Percentiles rank a stretch among this genome's conserved stretches.
phyloP scores from a whole-genome alignment of 352 stramenopile species.

The Ophiocytium majus region DNA sequence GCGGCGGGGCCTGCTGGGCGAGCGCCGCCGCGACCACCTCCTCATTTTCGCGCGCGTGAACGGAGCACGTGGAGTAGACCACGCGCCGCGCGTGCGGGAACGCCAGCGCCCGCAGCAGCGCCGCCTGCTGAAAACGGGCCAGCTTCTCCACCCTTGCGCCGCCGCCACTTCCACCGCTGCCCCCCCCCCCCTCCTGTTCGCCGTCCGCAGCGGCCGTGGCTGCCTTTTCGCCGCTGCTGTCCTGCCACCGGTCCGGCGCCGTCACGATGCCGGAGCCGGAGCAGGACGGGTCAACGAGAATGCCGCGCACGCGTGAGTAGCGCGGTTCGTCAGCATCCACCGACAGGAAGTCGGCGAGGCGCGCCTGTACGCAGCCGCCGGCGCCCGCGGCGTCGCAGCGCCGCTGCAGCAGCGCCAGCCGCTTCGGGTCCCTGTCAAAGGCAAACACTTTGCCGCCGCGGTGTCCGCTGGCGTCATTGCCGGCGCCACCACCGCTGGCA shows the following conservation, averaged over 20 bases:
- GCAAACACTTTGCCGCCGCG: too few relatives aligned
- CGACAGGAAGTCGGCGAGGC: constrained; percentile 79
- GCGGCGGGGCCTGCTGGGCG: constrained; percentile 58
- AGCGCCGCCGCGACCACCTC: constrained; percentile 78
- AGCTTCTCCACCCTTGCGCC: constrained; percentile 70
- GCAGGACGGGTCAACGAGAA: constrained; percentile 84
- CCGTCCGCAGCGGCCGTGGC: neutral
- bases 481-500: neutral
- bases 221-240: constrained; percentile 64
- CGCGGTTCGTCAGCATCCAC: constrained; percentile 66
- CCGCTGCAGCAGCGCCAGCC: constrained; percentile 72
- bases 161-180: too few relatives aligned
- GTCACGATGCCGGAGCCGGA: constrained; percentile 87
- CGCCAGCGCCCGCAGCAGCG: constrained; percentile 78
- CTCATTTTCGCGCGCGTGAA: constrained; percentile 85
- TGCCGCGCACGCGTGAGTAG: constrained; percentile 63
- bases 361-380: constrained; percentile 61
- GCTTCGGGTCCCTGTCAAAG: constrained; percentile 79
- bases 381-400: constrained; percentile 74
- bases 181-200: neutral
- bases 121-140: constrained; percentile 80
- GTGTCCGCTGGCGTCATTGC: constrained; percentile 40
- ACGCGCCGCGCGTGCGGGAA: constrained; percentile 78
- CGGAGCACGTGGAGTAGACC: constrained; percentile 86
- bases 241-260: constrained; percentile 77